Base-by-base conservation (phyloP, 176 grass and related monocot genomes). In the Ensete glaucum region DNA sequence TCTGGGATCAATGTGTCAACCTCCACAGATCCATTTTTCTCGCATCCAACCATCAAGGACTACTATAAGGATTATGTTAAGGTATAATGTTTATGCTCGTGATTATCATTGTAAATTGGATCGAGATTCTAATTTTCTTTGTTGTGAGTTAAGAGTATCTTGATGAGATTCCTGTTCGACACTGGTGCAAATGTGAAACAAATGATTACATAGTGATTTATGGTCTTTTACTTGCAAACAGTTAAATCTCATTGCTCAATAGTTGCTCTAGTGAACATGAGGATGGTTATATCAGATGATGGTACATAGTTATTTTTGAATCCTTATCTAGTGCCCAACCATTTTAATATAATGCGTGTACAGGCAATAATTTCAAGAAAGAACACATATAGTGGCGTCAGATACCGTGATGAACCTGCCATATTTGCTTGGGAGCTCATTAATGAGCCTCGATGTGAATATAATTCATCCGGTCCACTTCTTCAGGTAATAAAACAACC, bases 361-460 rank as follows among this genome's bases (percentile, higher is more conserved):
- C 55, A 96, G 93, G 81, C 82, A 79, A 85, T 93, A 73, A 69
- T 97, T 57, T 91, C 82, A 52, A 90, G 94, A 82, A 93, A 83
- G 77, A 97, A 97, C 50, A 83, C 85, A 77, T 97, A 93, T 48
- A 97, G 90, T 84, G 90, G 94, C 81, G 76, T 97, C 71, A 90
- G 50, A 81, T 97, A 97, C 53, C 78, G 34, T 67, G 86, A 97
- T 90, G 94, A 97, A 68, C 90, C 94, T 63, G 94, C 94, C 49
- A 93, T 97, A 83, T 97, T 97, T 97, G 85, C 90, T 26, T 97
- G 94, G 94, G 94, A 97, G 76, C 88, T 97, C 48, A 97, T 97
- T 63, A 97, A 93, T 89, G 94, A 97, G 65, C 94, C 94, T 83
- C 85, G 94, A 69, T 97, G 94, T 81, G 67, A 85, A 23, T 89